Evolutionary conservation across 805 yeast genomes (phyloP).

Genomic region (Metschnikowia baotianmanensis): DNA sequence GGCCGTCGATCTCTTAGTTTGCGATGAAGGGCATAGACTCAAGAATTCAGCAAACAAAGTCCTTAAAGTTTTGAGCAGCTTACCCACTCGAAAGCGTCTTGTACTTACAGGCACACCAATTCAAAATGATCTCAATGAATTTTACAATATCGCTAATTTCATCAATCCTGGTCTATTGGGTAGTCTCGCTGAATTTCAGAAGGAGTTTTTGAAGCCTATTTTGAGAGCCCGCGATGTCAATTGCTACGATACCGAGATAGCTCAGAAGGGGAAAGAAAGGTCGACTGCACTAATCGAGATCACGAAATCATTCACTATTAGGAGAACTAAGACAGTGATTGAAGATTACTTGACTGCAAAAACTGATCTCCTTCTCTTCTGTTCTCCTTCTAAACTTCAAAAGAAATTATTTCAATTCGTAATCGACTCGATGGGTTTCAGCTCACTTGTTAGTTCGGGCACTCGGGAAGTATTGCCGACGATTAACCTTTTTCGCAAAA

Average conservation of each 20-base stretch:
- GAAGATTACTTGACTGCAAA: constrained; percentile 64
- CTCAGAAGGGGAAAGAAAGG: constrained; percentile 56
- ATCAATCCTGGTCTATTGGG: constrained; percentile 84
- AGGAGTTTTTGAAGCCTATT: constrained; percentile 67
- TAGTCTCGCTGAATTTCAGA: constrained; percentile 53
- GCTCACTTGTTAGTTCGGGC: constrained; percentile 27
- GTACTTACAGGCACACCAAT: constrained; percentile 88
- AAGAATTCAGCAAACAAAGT: constrained; percentile 75
- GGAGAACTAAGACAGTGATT: constrained; percentile 65
- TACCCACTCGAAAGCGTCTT: constrained; percentile 56
- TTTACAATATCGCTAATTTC: constrained; percentile 76
- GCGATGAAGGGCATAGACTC: constrained; percentile 95
- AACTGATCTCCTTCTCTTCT: constrained; percentile 73
- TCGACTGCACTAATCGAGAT: constrained; percentile 62
- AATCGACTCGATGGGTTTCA: constrained; percentile 35
- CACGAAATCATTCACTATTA: constrained; percentile 64
- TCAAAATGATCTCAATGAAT: constrained; percentile 87
- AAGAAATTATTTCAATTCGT: constrained; percentile 52
- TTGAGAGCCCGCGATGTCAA: constrained; percentile 61
- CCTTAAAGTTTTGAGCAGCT: constrained; percentile 54
- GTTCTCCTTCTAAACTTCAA: constrained; percentile 71
- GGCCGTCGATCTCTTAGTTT: constrained; percentile 67
- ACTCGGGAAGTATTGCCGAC: constrained; percentile 54
- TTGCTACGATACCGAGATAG: constrained; percentile 48
- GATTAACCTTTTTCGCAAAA: constrained; percentile 72